Conservation (phyloP, 768 basidiomycete species). For the Dentipellis fragilis region DNA sequence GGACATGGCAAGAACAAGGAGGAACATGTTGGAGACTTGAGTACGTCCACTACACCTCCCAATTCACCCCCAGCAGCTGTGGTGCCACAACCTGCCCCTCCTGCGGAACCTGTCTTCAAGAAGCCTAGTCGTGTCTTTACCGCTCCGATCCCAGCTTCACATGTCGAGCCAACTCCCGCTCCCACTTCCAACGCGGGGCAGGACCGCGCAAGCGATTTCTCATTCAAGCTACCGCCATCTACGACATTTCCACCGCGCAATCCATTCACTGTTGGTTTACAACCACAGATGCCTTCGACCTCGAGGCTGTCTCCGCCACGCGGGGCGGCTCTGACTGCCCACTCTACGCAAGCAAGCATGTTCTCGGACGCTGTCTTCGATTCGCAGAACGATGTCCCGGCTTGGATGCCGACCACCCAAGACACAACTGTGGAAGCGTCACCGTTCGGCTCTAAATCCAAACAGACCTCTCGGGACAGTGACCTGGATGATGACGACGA, state of each 20-base stretch:
- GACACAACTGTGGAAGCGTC: conserved; percentile 27
- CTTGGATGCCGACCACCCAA: conserved; percentile 54
- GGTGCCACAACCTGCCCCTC: conserved; percentile 16
- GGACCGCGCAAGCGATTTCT: conserved; percentile 19
- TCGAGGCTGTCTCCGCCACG: conserved; percentile 18
- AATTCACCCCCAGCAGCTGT: conserved; percentile 10
- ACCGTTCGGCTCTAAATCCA: conserved; percentile 4
- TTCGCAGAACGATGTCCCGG: conserved; percentile 29
- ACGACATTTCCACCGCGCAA: conserved; percentile 33
- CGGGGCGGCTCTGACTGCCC: conserved; percentile 27
- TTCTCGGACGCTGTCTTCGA: conserved; percentile 44
- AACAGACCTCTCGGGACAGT: conserved; percentile 13
- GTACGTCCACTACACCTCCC: conserved; percentile 13
- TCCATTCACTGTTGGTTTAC: conserved; percentile 36
- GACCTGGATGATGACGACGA: conserved; percentile 44
- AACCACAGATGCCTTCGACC: conserved; percentile 7
- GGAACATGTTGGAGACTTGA: neutral
- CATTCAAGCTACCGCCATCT: conserved; percentile 25
- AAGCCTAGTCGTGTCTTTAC: conserved; percentile 37
- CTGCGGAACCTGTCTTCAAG: conserved; percentile 46
- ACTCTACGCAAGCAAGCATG: conserved; percentile 45
- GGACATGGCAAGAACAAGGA: neutral
- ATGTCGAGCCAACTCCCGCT: conserved; percentile 10
- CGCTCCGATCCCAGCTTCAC: conserved; percentile 30
- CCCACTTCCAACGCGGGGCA: conserved; percentile 9